Evolutionary conservation across 176 grass and related monocot genomes (phyloP).

Genomic region (Cocos nucifera): DNA sequence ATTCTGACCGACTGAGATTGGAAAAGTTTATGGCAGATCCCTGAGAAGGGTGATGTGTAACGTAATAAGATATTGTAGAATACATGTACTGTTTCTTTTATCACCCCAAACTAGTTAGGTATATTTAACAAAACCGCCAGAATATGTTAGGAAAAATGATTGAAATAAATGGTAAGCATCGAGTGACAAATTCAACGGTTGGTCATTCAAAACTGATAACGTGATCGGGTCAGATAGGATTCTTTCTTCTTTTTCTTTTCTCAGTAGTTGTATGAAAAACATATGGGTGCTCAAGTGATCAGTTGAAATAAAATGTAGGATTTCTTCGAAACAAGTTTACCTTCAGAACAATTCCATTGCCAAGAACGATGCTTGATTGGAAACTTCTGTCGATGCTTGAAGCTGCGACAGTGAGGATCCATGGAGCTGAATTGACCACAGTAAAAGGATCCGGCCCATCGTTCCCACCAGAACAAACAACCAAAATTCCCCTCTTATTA

Average conservation of each 20-base stretch:
- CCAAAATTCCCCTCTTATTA: constrained; percentile 66
- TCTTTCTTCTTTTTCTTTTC: no score
- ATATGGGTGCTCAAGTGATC: no score
- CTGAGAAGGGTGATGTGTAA: constrained; percentile 16
- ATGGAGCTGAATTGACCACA: constrained; percentile 81
- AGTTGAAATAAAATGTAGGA: no score
- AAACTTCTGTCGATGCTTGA: constrained; percentile 79
- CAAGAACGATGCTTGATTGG: constrained; percentile 66
- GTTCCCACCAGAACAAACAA: constrained; percentile 87
- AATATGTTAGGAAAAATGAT: no score
- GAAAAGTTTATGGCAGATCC: constrained; percentile 79
- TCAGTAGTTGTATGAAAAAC: no score
- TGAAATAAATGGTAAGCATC: no score
- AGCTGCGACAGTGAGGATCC: constrained; percentile 84
- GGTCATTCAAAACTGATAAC: no score
- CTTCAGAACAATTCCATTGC: constrained; percentile 59
- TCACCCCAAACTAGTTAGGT: no score
- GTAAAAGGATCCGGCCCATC: constrained; percentile 79
- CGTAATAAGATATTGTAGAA: not conserved
- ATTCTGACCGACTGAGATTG: constrained; percentile 43
- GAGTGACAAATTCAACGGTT: no score
- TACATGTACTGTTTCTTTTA: not conserved
- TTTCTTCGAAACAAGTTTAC: constrained; percentile 20
- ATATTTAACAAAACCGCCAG: no score
- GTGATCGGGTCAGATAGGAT: no score